A percentile compares a stretch with the other conserved stretches of the same genome.
These are phyloP conservation scores for Gaillardinia entomophila DNA, from an alignment of 805 yeast species.

Conservation along the genomic window DNA sequence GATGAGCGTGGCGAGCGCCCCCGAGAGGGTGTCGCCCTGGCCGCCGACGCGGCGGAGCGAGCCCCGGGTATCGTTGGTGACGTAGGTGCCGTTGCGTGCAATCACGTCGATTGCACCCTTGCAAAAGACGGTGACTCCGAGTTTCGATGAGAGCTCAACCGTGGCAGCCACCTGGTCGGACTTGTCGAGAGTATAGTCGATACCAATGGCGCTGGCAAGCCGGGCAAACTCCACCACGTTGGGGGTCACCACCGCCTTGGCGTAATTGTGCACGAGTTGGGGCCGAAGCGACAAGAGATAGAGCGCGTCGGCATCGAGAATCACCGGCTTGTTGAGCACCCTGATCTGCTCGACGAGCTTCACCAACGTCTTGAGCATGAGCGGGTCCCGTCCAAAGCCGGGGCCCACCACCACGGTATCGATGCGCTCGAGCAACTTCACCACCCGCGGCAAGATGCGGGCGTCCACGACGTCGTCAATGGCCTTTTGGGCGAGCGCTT, in stretches of 20 bases:
- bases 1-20: conserved; percentile 73
- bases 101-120: conserved; percentile 71
- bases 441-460: conserved; percentile 10
- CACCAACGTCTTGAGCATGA: conserved; percentile 59
- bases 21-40: conserved; percentile 91
- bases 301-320: conserved; percentile 89
- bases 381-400: conserved; percentile 80
- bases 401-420: conserved; percentile 90
- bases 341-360: conserved; percentile 53
- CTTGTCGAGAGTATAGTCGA: conserved; percentile 17
- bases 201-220: conserved; percentile 45
- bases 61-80: conserved; percentile 50
- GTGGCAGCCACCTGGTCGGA: conserved; percentile 21
- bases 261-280: conserved; percentile 46
- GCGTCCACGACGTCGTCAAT: conserved; percentile 4
- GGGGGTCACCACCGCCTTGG: conserved; percentile 75
- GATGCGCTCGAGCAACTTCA: conserved; percentile 23
- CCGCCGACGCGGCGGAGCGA: conserved; percentile 86
- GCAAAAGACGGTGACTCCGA: conserved; percentile 59
- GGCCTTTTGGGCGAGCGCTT: not conserved
- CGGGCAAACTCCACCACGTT: conserved; percentile 81
- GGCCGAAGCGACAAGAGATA: conserved; percentile 59
- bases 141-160: conserved; percentile 36
- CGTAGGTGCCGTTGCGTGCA: conserved; percentile 39
- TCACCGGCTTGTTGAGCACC: conserved; percentile 57